Conservation (phyloP, 805 yeast species). For the Kurtzmaniella cleridarum region DNA sequence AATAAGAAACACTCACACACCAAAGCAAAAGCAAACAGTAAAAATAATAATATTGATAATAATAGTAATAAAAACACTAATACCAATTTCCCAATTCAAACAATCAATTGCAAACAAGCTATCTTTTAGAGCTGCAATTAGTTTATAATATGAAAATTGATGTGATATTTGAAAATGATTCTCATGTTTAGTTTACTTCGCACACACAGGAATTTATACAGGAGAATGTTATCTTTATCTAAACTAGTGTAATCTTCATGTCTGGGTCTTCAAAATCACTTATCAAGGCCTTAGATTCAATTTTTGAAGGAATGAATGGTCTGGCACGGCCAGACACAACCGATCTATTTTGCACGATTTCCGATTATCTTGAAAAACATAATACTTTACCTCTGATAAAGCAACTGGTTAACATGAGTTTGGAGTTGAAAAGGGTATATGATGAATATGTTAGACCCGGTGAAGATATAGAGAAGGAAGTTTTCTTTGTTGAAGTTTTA, state of each 20-base stretch:
- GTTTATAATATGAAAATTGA: too few species aligned
- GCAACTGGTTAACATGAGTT: constrained; percentile 25
- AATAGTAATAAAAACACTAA: too few species aligned
- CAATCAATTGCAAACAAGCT: too few species aligned
- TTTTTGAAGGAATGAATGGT: constrained; percentile 19
- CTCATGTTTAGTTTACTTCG: too few species aligned
- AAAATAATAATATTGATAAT: too few species aligned
- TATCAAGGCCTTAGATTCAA: constrained; percentile 17
- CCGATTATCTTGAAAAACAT: constrained; percentile 23
- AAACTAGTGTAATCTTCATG: constrained; percentile 7
- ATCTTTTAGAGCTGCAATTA: too few species aligned
- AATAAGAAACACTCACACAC: too few species aligned
- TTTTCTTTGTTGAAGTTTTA: constrained; percentile 35
- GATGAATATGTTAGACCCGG: constrained; percentile 22
- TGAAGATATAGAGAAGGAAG: constrained; percentile 26
- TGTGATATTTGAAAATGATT: too few species aligned
- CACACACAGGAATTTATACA: too few species aligned
- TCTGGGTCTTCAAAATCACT: constrained; percentile 23
- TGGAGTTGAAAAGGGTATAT: constrained; percentile 32
- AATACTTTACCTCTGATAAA: constrained; percentile 25
- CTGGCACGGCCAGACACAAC: constrained; percentile 8
- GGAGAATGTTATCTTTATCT: too few species aligned
- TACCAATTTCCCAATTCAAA: too few species aligned
- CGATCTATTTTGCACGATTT: constrained; percentile 11
- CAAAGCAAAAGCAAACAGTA: too few species aligned